These are phyloP conservation scores for Berkeleyomyces basicola DNA, from an alignment of 2,329 filamentous ascomycete species.

Conservation along the genomic window DNA sequence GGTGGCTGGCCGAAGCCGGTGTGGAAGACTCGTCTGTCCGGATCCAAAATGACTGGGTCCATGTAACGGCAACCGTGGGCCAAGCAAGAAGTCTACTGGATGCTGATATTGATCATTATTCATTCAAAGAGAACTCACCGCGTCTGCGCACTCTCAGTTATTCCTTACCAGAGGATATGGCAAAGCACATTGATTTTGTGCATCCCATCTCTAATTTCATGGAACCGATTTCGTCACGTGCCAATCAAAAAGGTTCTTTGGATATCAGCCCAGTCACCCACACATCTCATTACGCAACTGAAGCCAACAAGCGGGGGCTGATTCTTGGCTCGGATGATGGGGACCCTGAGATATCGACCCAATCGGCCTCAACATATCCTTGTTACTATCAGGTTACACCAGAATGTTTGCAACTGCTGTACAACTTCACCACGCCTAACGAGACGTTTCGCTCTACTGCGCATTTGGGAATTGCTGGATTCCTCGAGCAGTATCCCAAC, in stretches of 20 bases:
- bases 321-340: constrained; percentile 16
- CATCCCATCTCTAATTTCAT: constrained; percentile 34
- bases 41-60: constrained; percentile 26
- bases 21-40: constrained; percentile 19
- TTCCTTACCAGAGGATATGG: constrained; percentile 25
- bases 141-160: constrained; percentile 30
- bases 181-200: constrained; percentile 27
- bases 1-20: constrained; percentile 27
- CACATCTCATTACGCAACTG: background rate
- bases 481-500: constrained; percentile 32
- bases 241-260: too few species aligned
- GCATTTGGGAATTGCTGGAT: constrained; percentile 31
- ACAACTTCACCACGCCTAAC: constrained; percentile 27
- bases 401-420: constrained; percentile 27
- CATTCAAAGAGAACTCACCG: constrained; percentile 22
- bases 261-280: too few species aligned
- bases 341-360: constrained; percentile 6
- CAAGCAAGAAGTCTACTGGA: constrained; percentile 25
- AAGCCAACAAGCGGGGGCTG: constrained; percentile 7
- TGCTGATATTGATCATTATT: constrained; percentile 25
- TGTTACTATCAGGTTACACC: constrained; percentile 23
- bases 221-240: constrained; percentile 19
- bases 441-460: constrained; percentile 14
- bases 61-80: constrained; percentile 25
- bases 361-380: constrained; percentile 14